Evolutionary conservation across 2,329 filamentous ascomycete species (phyloP).

Genomic region (Trichoderma sp.): DNA sequence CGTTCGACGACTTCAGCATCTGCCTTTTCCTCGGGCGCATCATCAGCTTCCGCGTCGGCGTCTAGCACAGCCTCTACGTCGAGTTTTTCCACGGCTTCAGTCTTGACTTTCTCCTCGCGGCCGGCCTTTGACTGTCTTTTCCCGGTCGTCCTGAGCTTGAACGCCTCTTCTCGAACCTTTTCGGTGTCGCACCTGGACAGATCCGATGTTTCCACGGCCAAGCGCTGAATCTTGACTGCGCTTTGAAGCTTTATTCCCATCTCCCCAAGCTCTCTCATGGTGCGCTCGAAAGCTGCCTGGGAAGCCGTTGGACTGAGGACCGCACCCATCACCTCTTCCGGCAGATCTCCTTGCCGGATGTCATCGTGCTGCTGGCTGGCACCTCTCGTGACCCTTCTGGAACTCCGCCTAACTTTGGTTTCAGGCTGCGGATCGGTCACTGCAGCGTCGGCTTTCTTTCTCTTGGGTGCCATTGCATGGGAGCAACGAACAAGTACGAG

Average conservation of each 20-base stretch:
- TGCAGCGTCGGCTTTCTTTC: constrained; percentile 40
- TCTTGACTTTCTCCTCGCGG: neutral
- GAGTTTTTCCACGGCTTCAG: neutral
- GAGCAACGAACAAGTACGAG: neutral
- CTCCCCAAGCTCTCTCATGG: constrained; percentile 50
- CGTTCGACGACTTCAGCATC: constrained; percentile 38
- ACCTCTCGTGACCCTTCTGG: constrained; percentile 32
- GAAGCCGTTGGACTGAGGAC: neutral
- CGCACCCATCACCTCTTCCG: neutral
- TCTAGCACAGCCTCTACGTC: constrained; percentile 33
- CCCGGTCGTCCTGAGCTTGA: neutral
- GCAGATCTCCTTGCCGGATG: neutral
- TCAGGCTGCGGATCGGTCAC: constrained; percentile 30
- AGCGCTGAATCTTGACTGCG: constrained; percentile 50
- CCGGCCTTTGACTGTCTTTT: neutral
- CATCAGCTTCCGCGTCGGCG: constrained; percentile 32
- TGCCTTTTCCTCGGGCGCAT: constrained; percentile 31
- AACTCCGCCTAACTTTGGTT: constrained; percentile 36
- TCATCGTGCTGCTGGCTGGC: constrained; percentile 25
- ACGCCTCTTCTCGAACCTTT: constrained; percentile 20
- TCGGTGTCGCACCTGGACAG: constrained; percentile 20
- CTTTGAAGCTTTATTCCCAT: constrained; percentile 53
- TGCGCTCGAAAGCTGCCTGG: constrained; percentile 42
- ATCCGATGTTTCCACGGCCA: constrained; percentile 49
- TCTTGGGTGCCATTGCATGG: constrained; percentile 44